These are phyloP conservation scores for Panaeolus cyanescens DNA, from an alignment of 768 basidiomycete genomes.

Conservation along the genomic window DNA sequence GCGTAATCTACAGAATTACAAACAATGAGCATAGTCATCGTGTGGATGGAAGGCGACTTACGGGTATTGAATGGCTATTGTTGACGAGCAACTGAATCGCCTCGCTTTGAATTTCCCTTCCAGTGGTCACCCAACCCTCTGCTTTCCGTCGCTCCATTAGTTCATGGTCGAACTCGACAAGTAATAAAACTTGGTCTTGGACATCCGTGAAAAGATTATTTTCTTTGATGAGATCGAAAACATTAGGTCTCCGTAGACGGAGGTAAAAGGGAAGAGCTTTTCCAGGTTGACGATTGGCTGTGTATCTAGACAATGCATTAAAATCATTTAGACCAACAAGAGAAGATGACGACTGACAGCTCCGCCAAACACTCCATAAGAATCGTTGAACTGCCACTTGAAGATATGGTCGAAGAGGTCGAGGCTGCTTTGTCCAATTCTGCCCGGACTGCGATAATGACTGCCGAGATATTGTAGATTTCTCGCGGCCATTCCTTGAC, in stretches of 20 bases:
- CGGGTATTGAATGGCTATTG: conserved; percentile 95
- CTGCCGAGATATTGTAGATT: conserved; percentile 86
- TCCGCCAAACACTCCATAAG: conserved; percentile 97
- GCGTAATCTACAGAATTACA: conserved; percentile 57
- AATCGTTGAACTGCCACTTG: conserved; percentile 51
- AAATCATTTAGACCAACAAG: neutral
- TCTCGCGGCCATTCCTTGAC: conserved; percentile 89
- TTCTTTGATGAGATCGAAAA: conserved; percentile 93
- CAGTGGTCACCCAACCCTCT: conserved; percentile 35
- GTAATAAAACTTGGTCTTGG: conserved; percentile 87
- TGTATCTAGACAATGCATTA: conserved; percentile 54
- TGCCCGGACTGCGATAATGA: conserved; percentile 86
- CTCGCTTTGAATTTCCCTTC: conserved; percentile 55
- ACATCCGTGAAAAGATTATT: conserved; percentile 94
- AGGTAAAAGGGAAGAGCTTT: conserved; percentile 93
- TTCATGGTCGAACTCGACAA: conserved; percentile 95
- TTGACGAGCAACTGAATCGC: conserved; percentile 89
- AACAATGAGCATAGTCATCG: neutral
- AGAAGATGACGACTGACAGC: conserved; percentile 49
- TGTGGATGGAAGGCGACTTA: conserved; percentile 33
- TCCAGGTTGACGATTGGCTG: conserved; percentile 86
- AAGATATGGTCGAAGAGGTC: conserved; percentile 44
- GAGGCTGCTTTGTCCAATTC: conserved; percentile 70
- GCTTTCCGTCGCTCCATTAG: conserved; percentile 61
- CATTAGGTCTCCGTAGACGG: conserved; percentile 81